Evolutionary conservation across 129 eudicot species (phyloP), one percentile per base, ranked within the genome.

Genomic region (Helichrysum umbraculigerum): DNA sequence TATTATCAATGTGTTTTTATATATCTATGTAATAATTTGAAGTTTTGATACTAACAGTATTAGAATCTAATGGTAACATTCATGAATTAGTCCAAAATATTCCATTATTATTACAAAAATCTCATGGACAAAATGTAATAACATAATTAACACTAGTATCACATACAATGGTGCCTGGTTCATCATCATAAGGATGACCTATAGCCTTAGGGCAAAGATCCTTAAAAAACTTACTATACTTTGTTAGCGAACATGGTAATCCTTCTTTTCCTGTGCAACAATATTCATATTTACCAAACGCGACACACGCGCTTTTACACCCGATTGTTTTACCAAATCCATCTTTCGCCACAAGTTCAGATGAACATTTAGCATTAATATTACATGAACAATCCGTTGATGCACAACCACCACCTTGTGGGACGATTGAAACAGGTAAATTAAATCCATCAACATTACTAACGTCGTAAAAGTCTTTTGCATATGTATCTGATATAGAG

Each of bases 141-240:
- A 62, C 47, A 76, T 84, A 89, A 57, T 84, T 61, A n/a, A 52
- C 25, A 7, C 88, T 88, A 0, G 74, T 69, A 16, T 7, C 16
- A 70, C 96, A 89, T 0, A 83, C 72, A 69, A 84, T 82, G 12
- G 83, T 76, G 64, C 91, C 85, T 5, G 86, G 3, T 0, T 0
- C 0, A 57, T 89, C 91, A 66, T 89, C 89, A 52, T 70, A 89
- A 35, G 96, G 88, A 47, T 89, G 87, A 56, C n/a, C 88, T 80
- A 58, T 89, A 72, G 96, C 88, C 34, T 70, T 74, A 0, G 90
- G 92, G 57, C 96, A 89, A 14, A 54, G 62, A 5, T 37, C 7
- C 85, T 89, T 83, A 68, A 89, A 89, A 1, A 80, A 67, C 68
- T 15, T 15, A 0, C 90, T 83, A 64, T 87, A 89, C 6, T 30